These are phyloP conservation scores for Penicillium silybi DNA, from an alignment of 495 filamentous ascomycete species.

Conservation along the genomic window DNA sequence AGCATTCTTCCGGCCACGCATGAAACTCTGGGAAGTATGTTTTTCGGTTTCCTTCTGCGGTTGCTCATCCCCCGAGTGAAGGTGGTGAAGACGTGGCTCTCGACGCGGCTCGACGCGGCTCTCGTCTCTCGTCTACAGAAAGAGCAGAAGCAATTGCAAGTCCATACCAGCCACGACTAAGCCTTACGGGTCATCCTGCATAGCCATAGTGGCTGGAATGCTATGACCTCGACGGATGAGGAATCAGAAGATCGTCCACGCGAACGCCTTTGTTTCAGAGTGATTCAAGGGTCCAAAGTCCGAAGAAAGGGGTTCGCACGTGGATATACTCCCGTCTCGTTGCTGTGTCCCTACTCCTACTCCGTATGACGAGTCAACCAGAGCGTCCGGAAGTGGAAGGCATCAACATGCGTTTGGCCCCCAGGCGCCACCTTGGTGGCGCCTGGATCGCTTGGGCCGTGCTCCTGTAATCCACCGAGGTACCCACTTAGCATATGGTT, in stretches of 20 bases:
- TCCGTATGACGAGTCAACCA: slow-evolving; percentile 16
- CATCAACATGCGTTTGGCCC: slow-evolving; percentile 4
- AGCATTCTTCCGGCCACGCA: slow-evolving; percentile 17
- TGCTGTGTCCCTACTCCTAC: not conserved
- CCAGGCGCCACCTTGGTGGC: slow-evolving; percentile 1
- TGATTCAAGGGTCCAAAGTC: slow-evolving; percentile 4
- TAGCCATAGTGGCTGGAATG: slow-evolving; percentile 18
- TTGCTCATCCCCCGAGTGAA: not conserved
- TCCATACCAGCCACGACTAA: slow-evolving; percentile 20
- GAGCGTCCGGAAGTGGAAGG: not conserved
- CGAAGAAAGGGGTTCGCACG: slow-evolving; percentile 17
- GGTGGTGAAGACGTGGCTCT: not conserved
- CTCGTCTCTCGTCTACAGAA: not conserved
- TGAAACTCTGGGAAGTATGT: slow-evolving; percentile 4
- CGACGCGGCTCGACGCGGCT: not conserved
- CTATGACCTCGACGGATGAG: not conserved
- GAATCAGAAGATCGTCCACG: slow-evolving; percentile 7
- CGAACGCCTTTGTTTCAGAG: slow-evolving; percentile 12
- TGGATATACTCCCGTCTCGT: slow-evolving; percentile 7
- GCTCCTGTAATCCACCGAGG: not conserved
- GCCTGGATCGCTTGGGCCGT: not conserved
- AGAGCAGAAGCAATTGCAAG: not conserved
- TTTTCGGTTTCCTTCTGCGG: not conserved
- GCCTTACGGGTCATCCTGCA: slow-evolving; percentile 14
- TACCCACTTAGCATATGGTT: too few species aligned